Conservation (phyloP, 2,329 filamentous ascomycete genomes). For the Aspergillus jensenii region DNA sequence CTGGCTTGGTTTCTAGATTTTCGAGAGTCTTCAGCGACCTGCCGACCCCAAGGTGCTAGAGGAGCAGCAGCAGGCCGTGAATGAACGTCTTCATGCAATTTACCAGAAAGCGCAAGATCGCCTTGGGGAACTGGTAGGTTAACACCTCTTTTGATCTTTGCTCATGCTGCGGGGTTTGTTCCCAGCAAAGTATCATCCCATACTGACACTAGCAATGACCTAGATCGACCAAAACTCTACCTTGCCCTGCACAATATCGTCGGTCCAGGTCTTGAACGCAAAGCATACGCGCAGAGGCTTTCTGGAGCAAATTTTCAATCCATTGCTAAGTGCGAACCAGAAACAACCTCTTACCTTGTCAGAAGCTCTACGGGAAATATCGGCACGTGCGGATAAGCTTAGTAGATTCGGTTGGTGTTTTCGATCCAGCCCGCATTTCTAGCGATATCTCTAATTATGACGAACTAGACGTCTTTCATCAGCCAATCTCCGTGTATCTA, state of each 20-base stretch:
- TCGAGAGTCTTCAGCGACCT: constrained; percentile 46
- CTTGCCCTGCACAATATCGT: constrained; percentile 82
- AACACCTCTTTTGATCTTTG: background rate
- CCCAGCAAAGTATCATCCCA: background rate
- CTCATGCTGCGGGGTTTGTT: background rate
- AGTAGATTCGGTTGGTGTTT: constrained; percentile 68
- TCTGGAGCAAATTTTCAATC: constrained; percentile 76
- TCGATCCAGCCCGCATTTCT: background rate
- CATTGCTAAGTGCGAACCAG: constrained; percentile 69
- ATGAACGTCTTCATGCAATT: constrained; percentile 58
- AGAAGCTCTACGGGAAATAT: constrained; percentile 73
- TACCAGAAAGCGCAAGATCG: constrained; percentile 63
- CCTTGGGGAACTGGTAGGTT: constrained; percentile 63
- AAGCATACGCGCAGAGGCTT: constrained; percentile 80
- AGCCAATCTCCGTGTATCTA: constrained; percentile 77
- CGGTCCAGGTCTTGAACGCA: constrained; percentile 79
- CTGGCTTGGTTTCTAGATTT: constrained; percentile 29
- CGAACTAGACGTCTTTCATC: constrained; percentile 75
- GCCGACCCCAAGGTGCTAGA: constrained; percentile 60
- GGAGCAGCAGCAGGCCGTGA: constrained; percentile 60
- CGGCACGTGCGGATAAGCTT: constrained; percentile 70
- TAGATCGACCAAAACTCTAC: constrained; percentile 80
- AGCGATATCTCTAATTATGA: constrained; percentile 17
- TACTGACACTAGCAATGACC: constrained; percentile 17
- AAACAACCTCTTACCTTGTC: constrained; percentile 72